Evolutionary conservation across 2,329 filamentous ascomycete genomes (phyloP), one percentile per base, ranked within the genome.

Genomic region (Drechslerella stenobrocha): DNA sequence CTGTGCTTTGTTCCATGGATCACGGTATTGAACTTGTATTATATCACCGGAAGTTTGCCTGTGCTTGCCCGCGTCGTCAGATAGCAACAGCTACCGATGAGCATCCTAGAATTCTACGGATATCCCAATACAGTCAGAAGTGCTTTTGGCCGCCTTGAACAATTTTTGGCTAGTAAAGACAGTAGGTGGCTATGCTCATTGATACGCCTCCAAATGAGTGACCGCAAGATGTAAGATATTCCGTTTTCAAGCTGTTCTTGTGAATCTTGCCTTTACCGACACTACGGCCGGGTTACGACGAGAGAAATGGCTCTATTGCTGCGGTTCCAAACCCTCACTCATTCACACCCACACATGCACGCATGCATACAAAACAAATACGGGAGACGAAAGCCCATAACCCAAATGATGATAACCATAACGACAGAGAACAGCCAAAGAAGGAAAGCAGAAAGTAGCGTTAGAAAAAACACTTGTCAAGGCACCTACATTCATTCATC

Each of bases 21-120:
- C 53, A 46, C 67, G 56, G 58, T 51, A 48, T 58, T 55, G 57
- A 50, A 47, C 42, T 61, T 69, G 51, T 47, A 42, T 34, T 56
- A 60, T 59, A 57, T 24, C 32, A 51, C 44, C 48, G 66, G 44
- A 60, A 61, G 53, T 53, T 48, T 37, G 47, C 52, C 58, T 63
- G 46, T 40, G 15, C 46, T 37, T 28, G 57, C 40, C 51, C 50
- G 45, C 44, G 32, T 50, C 69, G 45, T 66, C 48, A 52, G 45
- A 34, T 70, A n/a, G 5, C 30, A 22, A 32, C 52, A 30, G 23
- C 15, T 26, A 22, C 26, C 20, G 15, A 28, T 23, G 34, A 23
- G 23, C 53, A 30, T 30, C 28, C 5, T 30, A 30, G n/a, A n/a
- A n/a, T n/a, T n/a, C n/a, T n/a, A n/a, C n/a, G n/a, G n/a, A n/a